These are phyloP conservation scores for Colletotrichum lupini DNA, from an alignment of 2,329 filamentous ascomycete species.

Conservation along the genomic window DNA sequence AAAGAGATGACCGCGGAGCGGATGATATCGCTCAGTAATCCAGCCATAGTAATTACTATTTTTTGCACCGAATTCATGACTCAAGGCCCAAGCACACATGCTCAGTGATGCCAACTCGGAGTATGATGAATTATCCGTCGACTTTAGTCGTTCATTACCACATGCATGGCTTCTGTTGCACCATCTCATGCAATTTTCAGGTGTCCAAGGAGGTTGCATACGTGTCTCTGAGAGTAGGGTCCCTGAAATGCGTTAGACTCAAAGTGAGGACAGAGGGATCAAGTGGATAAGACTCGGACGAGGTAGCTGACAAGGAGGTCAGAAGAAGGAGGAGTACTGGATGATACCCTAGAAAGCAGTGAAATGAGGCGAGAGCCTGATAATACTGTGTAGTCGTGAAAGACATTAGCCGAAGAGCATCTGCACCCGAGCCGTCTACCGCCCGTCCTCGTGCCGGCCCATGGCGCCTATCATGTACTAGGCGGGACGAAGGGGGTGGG, in stretches of 20 bases:
- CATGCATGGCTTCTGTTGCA: background rate
- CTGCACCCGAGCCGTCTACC: background rate
- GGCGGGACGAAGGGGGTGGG: background rate
- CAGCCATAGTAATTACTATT: background rate
- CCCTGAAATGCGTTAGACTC: background rate
- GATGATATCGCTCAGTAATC: background rate
- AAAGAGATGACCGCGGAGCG: background rate
- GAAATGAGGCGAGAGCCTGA: background rate
- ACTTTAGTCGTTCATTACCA: background rate
- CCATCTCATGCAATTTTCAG: too few relatives aligned
- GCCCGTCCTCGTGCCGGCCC: slow-evolving; percentile 13
- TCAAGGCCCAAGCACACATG: background rate
- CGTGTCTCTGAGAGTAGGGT: background rate
- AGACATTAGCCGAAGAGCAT: background rate
- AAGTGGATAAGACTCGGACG: background rate
- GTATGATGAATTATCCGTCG: background rate
- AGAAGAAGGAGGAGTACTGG: background rate
- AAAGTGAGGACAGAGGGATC: background rate
- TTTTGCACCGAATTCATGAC: background rate
- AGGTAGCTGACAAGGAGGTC: background rate
- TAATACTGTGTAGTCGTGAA: background rate
- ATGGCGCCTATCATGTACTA: background rate
- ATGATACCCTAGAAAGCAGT: background rate
- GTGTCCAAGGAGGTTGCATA: too few relatives aligned
- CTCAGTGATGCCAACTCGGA: background rate